Percentiles rank a stretch among this genome's conserved stretches.
Evolutionary conservation across 2,329 filamentous ascomycete species (phyloP).

Genomic region (Dactylellina sp.): DNA sequence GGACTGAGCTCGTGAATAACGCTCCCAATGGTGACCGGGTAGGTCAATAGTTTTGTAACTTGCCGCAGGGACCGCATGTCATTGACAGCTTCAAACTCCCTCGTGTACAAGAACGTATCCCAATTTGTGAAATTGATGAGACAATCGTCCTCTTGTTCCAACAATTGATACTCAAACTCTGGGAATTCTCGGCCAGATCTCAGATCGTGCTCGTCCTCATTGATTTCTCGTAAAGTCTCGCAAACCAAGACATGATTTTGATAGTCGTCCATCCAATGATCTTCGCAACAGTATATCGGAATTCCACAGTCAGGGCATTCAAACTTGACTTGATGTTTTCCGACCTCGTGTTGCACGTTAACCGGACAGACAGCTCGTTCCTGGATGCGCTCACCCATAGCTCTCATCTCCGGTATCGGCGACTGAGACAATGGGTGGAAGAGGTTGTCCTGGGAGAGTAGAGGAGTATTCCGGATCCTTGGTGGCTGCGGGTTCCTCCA

Average conservation of each 20-base stretch:
- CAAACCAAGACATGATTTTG: conserved; percentile 92
- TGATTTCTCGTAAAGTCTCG: conserved; percentile 89
- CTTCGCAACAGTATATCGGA: conserved; percentile 91
- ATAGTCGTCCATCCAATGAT: conserved; percentile 96
- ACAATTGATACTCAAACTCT: conserved; percentile 87
- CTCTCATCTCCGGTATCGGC: conserved; percentile 86
- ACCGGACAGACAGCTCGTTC: conserved; percentile 95
- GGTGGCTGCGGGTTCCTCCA: conserved; percentile 39
- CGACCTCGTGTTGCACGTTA: conserved; percentile 80
- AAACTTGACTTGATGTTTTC: conserved; percentile 83
- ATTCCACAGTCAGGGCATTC: conserved; percentile 97
- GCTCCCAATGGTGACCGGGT: conserved; percentile 90
- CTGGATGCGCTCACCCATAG: conserved; percentile 88
- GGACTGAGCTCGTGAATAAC: conserved; percentile 94
- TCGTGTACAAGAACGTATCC: conserved; percentile 95
- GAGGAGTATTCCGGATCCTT: conserved; percentile 31
- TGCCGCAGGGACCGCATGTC: conserved; percentile 91
- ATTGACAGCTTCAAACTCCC: conserved; percentile 91
- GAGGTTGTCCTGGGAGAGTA: conserved; percentile 80
- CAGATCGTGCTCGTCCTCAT: conserved; percentile 97
- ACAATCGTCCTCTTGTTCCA: conserved; percentile 88
- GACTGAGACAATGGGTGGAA: conserved; percentile 94
- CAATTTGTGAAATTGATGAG: conserved; percentile 98
- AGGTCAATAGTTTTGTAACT: conserved; percentile 90
- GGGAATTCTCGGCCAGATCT: conserved; percentile 90